These are phyloP conservation scores for Melampsora larici-populina DNA, from an alignment of 1,284 basidiomycete genomes.

Conservation along the genomic window DNA sequence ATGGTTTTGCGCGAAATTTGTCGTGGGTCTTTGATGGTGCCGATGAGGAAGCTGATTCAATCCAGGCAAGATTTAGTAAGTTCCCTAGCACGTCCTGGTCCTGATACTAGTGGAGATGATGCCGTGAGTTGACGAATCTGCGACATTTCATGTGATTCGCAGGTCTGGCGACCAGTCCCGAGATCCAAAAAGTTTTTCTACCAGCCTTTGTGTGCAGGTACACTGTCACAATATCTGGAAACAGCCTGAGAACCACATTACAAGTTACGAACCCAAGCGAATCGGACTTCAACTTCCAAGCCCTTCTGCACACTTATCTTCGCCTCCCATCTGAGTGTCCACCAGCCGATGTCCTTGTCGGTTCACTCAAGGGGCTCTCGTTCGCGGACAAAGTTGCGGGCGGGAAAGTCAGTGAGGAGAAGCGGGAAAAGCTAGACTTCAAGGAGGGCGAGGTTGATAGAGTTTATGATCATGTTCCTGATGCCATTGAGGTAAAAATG, in stretches of 20 bases:
- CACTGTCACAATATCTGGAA: conserved; percentile 48
- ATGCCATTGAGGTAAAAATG: conserved; percentile 9
- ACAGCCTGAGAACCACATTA: conserved; percentile 44
- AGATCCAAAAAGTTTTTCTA: conserved; percentile 45
- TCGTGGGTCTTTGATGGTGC: conserved; percentile 46
- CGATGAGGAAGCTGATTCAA: conserved; percentile 43
- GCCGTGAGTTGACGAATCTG: conserved; percentile 44
- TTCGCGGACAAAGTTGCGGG: conserved; percentile 49
- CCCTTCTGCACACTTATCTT: conserved; percentile 54
- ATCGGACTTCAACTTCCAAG: conserved; percentile 52
- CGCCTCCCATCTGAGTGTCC: conserved; percentile 49
- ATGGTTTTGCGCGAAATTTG: conserved; percentile 50
- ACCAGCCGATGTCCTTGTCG: conserved; percentile 45
- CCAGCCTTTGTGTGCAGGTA: conserved; percentile 50
- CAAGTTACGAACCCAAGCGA: conserved; percentile 45
- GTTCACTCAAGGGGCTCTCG: conserved; percentile 46
- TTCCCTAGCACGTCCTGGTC: neutral
- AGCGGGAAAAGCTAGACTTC: conserved; percentile 45
- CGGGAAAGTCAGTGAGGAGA: conserved; percentile 13
- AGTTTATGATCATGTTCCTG: conserved; percentile 45
- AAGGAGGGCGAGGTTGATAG: conserved; percentile 50
- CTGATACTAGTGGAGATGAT: neutral
- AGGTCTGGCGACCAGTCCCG: conserved; percentile 11
- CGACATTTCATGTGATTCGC: too few relatives aligned
- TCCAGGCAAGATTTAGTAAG: conserved; percentile 48